These are phyloP conservation scores for Diospyros kaki DNA, from an alignment of 148 eudicot species.

Conservation along the genomic window DNA sequence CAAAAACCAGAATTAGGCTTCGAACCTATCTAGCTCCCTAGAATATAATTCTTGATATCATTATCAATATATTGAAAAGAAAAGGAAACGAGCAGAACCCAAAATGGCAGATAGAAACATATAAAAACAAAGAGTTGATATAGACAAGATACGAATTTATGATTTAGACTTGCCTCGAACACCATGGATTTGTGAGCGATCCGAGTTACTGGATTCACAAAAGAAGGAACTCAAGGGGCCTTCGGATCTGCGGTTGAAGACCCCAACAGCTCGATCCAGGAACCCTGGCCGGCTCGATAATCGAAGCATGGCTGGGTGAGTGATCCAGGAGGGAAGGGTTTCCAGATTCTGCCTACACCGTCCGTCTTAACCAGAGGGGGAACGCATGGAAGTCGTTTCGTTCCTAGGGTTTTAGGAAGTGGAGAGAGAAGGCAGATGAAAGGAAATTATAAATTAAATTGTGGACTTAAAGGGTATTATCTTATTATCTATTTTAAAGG, in stretches of 20 bases:
- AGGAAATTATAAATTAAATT: too few relatives aligned
- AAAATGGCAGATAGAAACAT: neutral
- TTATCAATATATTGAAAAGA: neutral
- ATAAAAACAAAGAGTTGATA: neutral
- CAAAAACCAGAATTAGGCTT: too few relatives aligned
- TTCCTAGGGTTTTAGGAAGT: too few relatives aligned
- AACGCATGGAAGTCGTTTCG: too few relatives aligned
- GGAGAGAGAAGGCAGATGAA: too few relatives aligned
- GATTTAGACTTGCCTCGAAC: conserved; percentile 2
- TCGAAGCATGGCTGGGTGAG: conserved; percentile 2
- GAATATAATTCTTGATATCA: too few relatives aligned
- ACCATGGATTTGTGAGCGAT: neutral
- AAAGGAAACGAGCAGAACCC: neutral
- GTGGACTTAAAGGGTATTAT: too few relatives aligned
- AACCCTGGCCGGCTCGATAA: neutral
- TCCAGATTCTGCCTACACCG: neutral
- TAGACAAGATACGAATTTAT: neutral
- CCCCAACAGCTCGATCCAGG: conserved; percentile 2
- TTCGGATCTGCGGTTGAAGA: conserved; percentile 9
- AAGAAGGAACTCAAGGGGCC: neutral
- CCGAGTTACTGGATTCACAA: neutral
- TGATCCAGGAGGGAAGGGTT: conserved; percentile 3
- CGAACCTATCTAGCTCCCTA: too few relatives aligned
- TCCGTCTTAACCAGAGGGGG: too few relatives aligned
- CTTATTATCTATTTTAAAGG: too few relatives aligned